Percentiles rank a stretch among this genome's conserved stretches.
Evolutionary conservation across 345 rosid species (phyloP).

Genomic region (Syzygium aqueum): DNA sequence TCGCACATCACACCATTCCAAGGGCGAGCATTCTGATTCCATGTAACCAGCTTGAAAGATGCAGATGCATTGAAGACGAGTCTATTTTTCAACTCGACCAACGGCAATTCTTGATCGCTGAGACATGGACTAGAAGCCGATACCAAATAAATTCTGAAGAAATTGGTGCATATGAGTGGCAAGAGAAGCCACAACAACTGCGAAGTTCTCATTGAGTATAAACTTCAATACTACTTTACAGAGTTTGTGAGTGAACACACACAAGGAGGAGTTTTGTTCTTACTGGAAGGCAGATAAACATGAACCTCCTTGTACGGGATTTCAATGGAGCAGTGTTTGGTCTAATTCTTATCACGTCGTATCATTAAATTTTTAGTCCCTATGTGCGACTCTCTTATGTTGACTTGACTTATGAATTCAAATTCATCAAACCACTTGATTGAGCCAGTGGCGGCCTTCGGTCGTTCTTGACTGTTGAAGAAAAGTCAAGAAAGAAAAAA

Average conservation of each 20-base stretch:
- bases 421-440: too few relatives aligned
- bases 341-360: neutral
- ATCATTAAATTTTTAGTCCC: too few relatives aligned
- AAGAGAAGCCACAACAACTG: constrained; percentile 5
- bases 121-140: constrained; percentile 19
- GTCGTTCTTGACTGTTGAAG: neutral
- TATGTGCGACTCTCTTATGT: too few relatives aligned
- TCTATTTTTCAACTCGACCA: constrained; percentile 16
- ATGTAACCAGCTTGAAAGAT: constrained; percentile 9
- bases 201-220: neutral
- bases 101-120: constrained; percentile 8
- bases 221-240: neutral
- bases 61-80: neutral
- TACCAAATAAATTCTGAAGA: neutral
- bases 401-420: too few relatives aligned
- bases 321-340: neutral
- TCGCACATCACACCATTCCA: constrained; percentile 27
- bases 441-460: neutral
- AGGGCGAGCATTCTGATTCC: constrained; percentile 10
- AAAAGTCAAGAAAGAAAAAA: too few relatives aligned
- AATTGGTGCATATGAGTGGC: neutral
- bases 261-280: neutral
- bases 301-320: neutral
- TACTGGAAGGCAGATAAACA: neutral
- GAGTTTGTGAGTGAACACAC: neutral